Evolutionary conservation across 208 protist genomes (phyloP), one percentile per base, ranked within the genome.

Genomic region (Leishmania martiniquensis): DNA sequence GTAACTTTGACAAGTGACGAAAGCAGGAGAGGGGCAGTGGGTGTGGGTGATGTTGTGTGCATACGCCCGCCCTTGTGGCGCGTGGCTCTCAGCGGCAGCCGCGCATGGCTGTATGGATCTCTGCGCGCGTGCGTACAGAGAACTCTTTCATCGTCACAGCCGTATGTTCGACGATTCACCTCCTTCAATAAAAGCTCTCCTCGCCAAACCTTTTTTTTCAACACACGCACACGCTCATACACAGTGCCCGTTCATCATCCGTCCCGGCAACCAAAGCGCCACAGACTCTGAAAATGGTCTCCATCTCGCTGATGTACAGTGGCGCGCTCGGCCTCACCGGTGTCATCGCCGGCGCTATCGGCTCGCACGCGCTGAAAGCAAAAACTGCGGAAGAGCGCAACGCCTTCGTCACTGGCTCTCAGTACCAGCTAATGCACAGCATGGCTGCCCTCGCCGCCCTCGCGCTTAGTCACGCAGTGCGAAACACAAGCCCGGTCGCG

Each of bases 371-470:
- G 37, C 77, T 91, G 15, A 76, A 65, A 34, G 76, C 63, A 67
- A 80, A 76, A 66, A 76, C 81, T 5, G 17, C 76, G 34, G 77
- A 72, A 25, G 75, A 85, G 51, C 81, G 78, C 49, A 74, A 81
- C 72, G n/a, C 82, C 49, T 91, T 88, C 54, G 15, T 73, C 3
- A 78, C 75, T 10, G 84, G 72, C 42, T 62, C 82, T 44, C 65
- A 87, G 66, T 89, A 89, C 68, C 86, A 89, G 72, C 74, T 89
- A 44, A 70, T 91, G 67, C 84, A 91, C 87, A 91, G 82, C 80
- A 84, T 89, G 37, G 72, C 84, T 29, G 87, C 77, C 51, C 68
- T 87, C 47, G 73, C 57, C n/a, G 78, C 86, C 6, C 52, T 83
- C 20, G 67, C 66, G 2, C 60, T 84, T 20, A 72, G 66, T 20